Evolutionary conservation across 495 filamentous ascomycete genomes (phyloP), one percentile per base, ranked within the genome.

Genomic region (Aspergillus hancockii): DNA sequence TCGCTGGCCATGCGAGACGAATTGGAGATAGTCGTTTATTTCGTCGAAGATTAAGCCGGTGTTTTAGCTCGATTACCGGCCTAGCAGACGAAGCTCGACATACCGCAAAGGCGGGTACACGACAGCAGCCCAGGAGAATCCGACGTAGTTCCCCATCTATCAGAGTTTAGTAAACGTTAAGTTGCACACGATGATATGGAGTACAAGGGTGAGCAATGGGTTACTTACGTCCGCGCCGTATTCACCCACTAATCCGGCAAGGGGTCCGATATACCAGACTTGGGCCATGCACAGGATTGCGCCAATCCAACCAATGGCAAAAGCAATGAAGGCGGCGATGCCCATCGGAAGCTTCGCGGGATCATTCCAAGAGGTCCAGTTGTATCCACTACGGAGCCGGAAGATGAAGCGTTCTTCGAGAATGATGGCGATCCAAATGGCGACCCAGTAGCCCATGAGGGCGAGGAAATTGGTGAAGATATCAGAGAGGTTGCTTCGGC

Each of bases 381-480:
- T 81, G 62, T 82, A 91, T 3, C 68, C 72, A 10, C 63, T 67
- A 2, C 58, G 63, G 22, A 72, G 63, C 16, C 85, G 82, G 71
- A 90, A 90, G 47, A 89, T 74, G 21, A 85, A 68, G 25, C 87
- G 79, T 67, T 91, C 88, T 64, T 87, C 81, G 4, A 89, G 61
- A 4, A 82, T 75, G 38, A 91, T 86, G 4, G 78, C 78, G 21
- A 87, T 74, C 84, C 85, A 89, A 45, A 88, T 82, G 30, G 80
- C 81, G 10, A 87, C 79, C 87, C 88, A 90, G 67, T 90, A 90
- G 23, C 87, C 87, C 85, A 91, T 90, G 28, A 91, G 70, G 1
- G 86, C 82, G 21, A 91, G 75, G 68, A 90, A 90, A 69, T 90
- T 90, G 13, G 81, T 82, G 61, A 91, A 90, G 59, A 91, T 86